phyloP scores from a whole-genome alignment of 2,329 filamentous ascomycete genomes.

The Periconia sp. region DNA sequence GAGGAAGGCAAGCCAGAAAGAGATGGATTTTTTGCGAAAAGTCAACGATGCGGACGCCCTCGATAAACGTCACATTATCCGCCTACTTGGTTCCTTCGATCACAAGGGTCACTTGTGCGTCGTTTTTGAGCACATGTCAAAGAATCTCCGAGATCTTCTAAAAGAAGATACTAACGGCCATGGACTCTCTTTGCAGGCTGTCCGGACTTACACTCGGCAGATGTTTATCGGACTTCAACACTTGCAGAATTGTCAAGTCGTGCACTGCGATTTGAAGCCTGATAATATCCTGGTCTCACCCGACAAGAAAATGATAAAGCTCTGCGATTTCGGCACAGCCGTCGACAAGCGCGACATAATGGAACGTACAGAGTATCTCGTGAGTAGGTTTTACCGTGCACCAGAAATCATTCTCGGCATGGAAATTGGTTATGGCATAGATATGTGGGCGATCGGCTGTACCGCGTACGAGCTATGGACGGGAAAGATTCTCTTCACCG shows the following conservation, averaged over 20 bases:
- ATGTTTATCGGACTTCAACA: conserved; percentile 90
- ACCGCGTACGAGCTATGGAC: conserved; percentile 97
- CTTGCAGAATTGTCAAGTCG: conserved; percentile 88
- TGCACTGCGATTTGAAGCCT: conserved; percentile 95
- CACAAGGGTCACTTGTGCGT: conserved; percentile 96
- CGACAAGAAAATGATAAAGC: conserved; percentile 75
- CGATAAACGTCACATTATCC: conserved; percentile 89
- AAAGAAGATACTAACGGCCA: conserved; percentile 85
- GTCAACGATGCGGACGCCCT: conserved; percentile 85
- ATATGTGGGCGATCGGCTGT: conserved; percentile 98
- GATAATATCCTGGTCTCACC: conserved; percentile 84
- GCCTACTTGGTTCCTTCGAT: conserved; percentile 85
- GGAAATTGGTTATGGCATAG: conserved; percentile 90
- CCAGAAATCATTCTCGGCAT: conserved; percentile 98
- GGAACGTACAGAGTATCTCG: conserved; percentile 91
- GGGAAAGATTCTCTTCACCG: conserved; percentile 95
- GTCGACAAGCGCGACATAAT: conserved; percentile 83
- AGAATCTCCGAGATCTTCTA: conserved; percentile 87
- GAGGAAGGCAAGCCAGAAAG: conserved; percentile 89
- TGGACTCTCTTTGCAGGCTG: conserved; percentile 87
- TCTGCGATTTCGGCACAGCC: conserved; percentile 96
- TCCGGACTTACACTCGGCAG: conserved; percentile 88
- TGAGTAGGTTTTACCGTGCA: conserved; percentile 95
- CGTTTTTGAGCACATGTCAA: conserved; percentile 88
- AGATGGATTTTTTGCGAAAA: conserved; percentile 90